A percentile compares a stretch with the other conserved stretches of the same genome.
These are phyloP conservation scores for Neoascochyta sp. DNA, from an alignment of 2,329 filamentous ascomycete genomes.

Conservation along the genomic window DNA sequence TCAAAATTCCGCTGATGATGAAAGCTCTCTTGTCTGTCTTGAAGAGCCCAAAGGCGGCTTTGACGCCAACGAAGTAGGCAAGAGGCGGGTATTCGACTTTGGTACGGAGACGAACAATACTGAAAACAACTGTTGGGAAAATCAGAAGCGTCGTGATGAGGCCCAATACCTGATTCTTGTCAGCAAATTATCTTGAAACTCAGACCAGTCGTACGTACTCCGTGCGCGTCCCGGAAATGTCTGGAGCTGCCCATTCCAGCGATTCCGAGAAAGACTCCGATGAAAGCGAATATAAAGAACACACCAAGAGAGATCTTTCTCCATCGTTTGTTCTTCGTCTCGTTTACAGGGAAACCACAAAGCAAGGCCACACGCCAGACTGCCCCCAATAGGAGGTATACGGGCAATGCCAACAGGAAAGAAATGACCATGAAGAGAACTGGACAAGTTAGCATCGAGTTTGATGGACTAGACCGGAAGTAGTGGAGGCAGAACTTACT, in stretches of 20 bases:
- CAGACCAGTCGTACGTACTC: slow-evolving; percentile 10
- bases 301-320: slow-evolving; percentile 16
- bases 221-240: slow-evolving; percentile 24
- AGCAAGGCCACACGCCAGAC: slow-evolving; percentile 23
- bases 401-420: slow-evolving; percentile 25
- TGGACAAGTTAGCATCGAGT: slow-evolving; percentile 2
- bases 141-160: slow-evolving; percentile 19
- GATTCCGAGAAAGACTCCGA: slow-evolving; percentile 22
- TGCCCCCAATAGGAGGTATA: slow-evolving; percentile 24
- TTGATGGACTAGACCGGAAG: not conserved
- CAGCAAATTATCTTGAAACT: not conserved
- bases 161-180: slow-evolving; percentile 19
- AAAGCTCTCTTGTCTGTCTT: slow-evolving; percentile 24
- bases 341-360: slow-evolving; percentile 20
- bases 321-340: slow-evolving; percentile 25
- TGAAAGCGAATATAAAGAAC: slow-evolving; percentile 14
- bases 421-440: slow-evolving; percentile 19
- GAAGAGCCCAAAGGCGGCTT: slow-evolving; percentile 16
- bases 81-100: slow-evolving; percentile 15
- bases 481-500: too few species aligned
- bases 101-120: slow-evolving; percentile 21
- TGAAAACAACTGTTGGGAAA: slow-evolving; percentile 14
- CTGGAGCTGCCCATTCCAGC: slow-evolving; percentile 22
- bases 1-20: slow-evolving; percentile 16
- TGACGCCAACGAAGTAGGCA: slow-evolving; percentile 17